Base-by-base conservation (phyloP, 2,329 filamentous ascomycete species). In the Massarina eburnea region DNA sequence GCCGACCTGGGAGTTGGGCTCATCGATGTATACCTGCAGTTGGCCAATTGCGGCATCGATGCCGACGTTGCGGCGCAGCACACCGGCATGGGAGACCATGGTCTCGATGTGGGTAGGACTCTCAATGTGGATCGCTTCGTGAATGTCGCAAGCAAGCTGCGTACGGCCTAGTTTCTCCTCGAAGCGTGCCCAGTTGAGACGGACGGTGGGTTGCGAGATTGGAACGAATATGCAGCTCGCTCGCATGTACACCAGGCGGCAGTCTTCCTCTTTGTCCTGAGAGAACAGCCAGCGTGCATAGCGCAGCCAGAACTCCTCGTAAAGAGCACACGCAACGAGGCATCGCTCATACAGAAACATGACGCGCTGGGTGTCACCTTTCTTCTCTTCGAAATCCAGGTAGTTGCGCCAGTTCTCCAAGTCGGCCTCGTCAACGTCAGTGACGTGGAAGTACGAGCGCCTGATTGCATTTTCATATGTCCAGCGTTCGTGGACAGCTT, bases 281-380 rank as follows among this genome's bases (percentile, higher is more conserved):
- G 83, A 83, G 27, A 58, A 61, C 88, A 96, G 95, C 94, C 94
- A 99, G 32, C 92, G 80, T 14, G 88, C 89, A 71, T 96, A 99
- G n/a, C 94, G 87, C 61, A 95, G 84, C 94, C 94, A 99, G 71
- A 97, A 95, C 66, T 97, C 92, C 39, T 97, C 92, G 66, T 99
- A 96, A 57, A 95, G 87, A 14, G 94, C 92, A 62, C 89, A 95
- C 0, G 90, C 92, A 27, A 96, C 89, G 41, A 99, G 73, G 61
- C 91, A 97, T 41, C 94, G 85, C 75, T 99, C 94, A 67, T 99
- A 97, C 24, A 99, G 74, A 63, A 94, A 94, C 5, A 88, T 81
- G 36, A 80, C 86, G 48, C 94, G 83, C 12, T 78, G 72, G 55
- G 84, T 89, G 54, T 91, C 83, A 41, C 88, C 90, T 68, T 96